Evolutionary conservation across 192 early-diverging fungal species (phyloP), one percentile per base, ranked within the genome.

Genomic region (Dimargaris cristalligena): DNA sequence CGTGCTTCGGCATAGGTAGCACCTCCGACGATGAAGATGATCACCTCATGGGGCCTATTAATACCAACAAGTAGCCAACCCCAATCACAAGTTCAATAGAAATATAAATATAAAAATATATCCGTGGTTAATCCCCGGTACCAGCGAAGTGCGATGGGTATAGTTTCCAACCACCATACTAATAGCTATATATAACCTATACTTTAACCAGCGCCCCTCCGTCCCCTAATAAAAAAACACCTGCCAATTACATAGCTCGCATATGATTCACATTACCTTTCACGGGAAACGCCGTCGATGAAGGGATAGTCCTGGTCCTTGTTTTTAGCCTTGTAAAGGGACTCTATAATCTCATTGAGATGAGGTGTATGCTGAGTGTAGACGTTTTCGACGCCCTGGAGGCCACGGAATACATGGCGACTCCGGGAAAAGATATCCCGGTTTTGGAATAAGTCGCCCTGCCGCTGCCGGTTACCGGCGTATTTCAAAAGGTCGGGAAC

Each of bases 21-120:
- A n/a, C 96, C 96, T 28, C 96, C 96, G 49, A 94, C 76, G 55
- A 99, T 86, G 73, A 99, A 97, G 20, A 97, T 78, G 56, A 99
- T 88, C 38, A 97, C 79, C 66, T 97, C 94, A 60, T 96, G 92
- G 44, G 91, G 92, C 63, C 88, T 80, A 1, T 69, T 33, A 18
- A n/a, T n/a, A n/a, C n/a, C n/a, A n/a, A n/a, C n/a, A n/a, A n/a
- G n/a, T n/a, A n/a, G n/a, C n/a, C n/a, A n/a, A n/a, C n/a, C n/a
- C n/a, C n/a, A n/a, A n/a, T n/a, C n/a, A n/a, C n/a, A n/a, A n/a
- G n/a, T n/a, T n/a, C n/a, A n/a, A n/a, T n/a, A n/a, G n/a, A n/a
- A n/a, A n/a, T n/a, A n/a, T n/a, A n/a, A n/a, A n/a, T n/a, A n/a
- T n/a, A n/a, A n/a, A n/a, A n/a, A n/a, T n/a, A n/a, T n/a, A n/a